A percentile compares a stretch with the other conserved stretches of the same genome.
Evolutionary conservation across 1,139 yeast genomes (phyloP).

Genomic region (Blastobotrys elegans): DNA sequence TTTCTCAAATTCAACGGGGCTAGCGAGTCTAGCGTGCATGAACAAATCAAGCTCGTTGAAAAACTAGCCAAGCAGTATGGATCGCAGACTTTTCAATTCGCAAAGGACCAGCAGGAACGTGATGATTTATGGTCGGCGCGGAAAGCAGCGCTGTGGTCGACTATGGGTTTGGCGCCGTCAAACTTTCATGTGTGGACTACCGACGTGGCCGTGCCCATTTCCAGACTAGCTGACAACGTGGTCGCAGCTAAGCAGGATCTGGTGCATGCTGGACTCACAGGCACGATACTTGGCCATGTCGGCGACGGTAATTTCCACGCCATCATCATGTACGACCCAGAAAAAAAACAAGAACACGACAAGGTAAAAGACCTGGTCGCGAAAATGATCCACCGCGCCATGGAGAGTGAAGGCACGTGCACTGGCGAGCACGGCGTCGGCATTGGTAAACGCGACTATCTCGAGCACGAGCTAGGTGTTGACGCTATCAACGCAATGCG

Average conservation of each 20-base stretch:
- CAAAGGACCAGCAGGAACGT: slow-evolving; percentile 60
- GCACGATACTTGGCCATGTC: slow-evolving; percentile 79
- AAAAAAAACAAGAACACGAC: slow-evolving; percentile 21
- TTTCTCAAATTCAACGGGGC: slow-evolving; percentile 59
- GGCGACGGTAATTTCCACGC: slow-evolving; percentile 92
- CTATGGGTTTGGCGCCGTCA: slow-evolving; percentile 45
- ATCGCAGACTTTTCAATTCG: slow-evolving; percentile 45
- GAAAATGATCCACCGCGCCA: slow-evolving; percentile 63
- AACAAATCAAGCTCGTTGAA: slow-evolving; percentile 25
- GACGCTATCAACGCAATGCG: slow-evolving; percentile 70
- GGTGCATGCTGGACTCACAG: slow-evolving; percentile 43
- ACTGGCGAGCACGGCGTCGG: slow-evolving; percentile 91
- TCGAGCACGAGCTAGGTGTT: slow-evolving; percentile 62
- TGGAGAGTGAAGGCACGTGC: slow-evolving; percentile 69
- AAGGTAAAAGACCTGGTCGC: slow-evolving; percentile 52
- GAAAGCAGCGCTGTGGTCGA: slow-evolving; percentile 83
- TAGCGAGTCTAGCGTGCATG: slow-evolving; percentile 32
- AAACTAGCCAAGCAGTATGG: slow-evolving; percentile 23
- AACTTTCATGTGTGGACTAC: slow-evolving; percentile 54
- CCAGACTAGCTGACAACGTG: slow-evolving; percentile 62
- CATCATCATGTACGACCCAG: slow-evolving; percentile 55
- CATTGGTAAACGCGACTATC: slow-evolving; percentile 62
- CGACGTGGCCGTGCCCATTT: slow-evolving; percentile 85
- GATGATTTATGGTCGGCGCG: slow-evolving; percentile 81
- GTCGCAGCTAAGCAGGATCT: slow-evolving; percentile 58